Percentiles rank a stretch among this genome's conserved stretches.
Evolutionary conservation across 495 filamentous ascomycete species (phyloP).

Genomic region (Podospora bellae-mahoneyi): DNA sequence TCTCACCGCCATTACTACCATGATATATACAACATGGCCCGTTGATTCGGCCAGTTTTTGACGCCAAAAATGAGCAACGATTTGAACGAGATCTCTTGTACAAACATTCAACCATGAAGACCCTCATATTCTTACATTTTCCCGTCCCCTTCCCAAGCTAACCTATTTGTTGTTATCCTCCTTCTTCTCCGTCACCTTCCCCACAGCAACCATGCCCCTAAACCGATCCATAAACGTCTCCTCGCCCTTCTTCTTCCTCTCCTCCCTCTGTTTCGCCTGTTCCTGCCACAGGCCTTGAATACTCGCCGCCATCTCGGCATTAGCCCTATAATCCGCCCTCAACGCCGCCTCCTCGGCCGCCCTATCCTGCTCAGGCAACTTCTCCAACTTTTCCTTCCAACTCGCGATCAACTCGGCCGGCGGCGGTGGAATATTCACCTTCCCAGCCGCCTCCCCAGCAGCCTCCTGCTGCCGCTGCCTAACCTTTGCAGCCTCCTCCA

Average conservation of each 20-base stretch:
- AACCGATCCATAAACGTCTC: conserved; percentile 52
- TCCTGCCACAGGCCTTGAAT: conserved; percentile 54
- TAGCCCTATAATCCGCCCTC: conserved; percentile 56
- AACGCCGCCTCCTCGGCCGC: conserved; percentile 64
- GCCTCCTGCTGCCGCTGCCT: conserved; percentile 19
- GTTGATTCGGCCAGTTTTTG: background rate
- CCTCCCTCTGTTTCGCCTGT: conserved; percentile 54
- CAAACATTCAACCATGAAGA: background rate
- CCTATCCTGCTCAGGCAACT: conserved; percentile 59
- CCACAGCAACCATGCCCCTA: conserved; percentile 17
- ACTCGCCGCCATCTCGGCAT: conserved; percentile 51
- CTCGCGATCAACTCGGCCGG: conserved; percentile 36
- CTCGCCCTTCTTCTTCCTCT: conserved; percentile 58
- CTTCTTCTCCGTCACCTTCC: conserved; percentile 5
- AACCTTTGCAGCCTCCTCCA: conserved; percentile 28
- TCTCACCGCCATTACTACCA: background rate
- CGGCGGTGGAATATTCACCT: conserved; percentile 26
- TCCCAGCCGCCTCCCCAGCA: conserved; percentile 1
- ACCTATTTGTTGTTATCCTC: background rate
- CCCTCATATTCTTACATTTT: conserved; percentile 13
- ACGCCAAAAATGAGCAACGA: background rate
- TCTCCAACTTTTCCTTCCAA: conserved; percentile 54
- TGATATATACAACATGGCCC: background rate
- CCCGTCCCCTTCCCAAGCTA: background rate
- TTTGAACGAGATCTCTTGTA: conserved; percentile 12